Evolutionary conservation across 2,329 filamentous ascomycete species (phyloP).

Genomic region (Trichoderma atroviride): DNA sequence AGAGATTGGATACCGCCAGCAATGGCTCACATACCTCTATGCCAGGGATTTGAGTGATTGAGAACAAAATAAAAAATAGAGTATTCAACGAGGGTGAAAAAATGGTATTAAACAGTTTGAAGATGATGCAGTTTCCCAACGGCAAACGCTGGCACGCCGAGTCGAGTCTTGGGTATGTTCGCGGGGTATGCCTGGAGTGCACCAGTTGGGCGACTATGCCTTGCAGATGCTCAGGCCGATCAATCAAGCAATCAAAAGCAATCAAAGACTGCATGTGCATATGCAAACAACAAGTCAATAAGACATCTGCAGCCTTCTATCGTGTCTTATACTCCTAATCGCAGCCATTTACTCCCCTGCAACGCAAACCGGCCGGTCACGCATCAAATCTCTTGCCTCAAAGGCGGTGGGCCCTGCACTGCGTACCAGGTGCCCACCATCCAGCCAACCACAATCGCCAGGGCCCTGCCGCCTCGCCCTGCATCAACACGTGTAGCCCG

Average conservation of each 20-base stretch:
- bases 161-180: not conserved
- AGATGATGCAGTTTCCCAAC: not conserved
- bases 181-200: not conserved
- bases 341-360: not conserved
- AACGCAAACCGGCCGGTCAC: slow-evolving; percentile 10
- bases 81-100: not conserved
- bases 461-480: slow-evolving; percentile 9
- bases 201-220: not conserved
- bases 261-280: not conserved
- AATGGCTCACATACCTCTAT: not conserved
- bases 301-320: not conserved
- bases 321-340: not conserved
- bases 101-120: not conserved
- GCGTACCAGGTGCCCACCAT: not conserved
- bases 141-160: not conserved
- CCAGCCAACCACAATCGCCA: slow-evolving; percentile 12
- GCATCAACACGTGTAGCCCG: slow-evolving; percentile 23
- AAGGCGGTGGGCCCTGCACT: slow-evolving; percentile 6
- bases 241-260: not conserved
- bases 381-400: slow-evolving; percentile 17
- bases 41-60: not conserved
- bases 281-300: not conserved
- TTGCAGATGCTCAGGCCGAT: not conserved
- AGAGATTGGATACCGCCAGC: not conserved
- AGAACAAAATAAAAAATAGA: not conserved